phyloP scores from a whole-genome alignment of 1,284 basidiomycete genomes.

The Vanrija sp. region DNA sequence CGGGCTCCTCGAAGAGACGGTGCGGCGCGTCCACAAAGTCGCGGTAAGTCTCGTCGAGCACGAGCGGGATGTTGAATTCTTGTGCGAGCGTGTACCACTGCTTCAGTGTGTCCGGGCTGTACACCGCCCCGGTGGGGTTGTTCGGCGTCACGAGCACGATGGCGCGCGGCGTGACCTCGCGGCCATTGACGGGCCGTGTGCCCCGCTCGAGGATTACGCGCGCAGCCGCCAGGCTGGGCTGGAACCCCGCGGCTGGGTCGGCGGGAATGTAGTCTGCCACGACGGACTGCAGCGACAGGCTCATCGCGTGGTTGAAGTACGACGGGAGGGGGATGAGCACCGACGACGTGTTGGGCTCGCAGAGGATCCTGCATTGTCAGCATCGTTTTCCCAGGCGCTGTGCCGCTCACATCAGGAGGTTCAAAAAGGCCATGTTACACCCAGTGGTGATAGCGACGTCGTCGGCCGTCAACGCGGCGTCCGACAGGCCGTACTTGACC shows the following conservation, averaged over 20 bases:
- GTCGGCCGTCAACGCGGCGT: slow-evolving; percentile 1
- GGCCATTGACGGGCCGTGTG: not conserved
- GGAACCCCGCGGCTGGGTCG: slow-evolving; percentile 57
- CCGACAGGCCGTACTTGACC: slow-evolving; percentile 55
- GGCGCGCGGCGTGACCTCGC: slow-evolving; percentile 53
- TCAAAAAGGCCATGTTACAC: slow-evolving; percentile 50
- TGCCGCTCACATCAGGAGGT: slow-evolving; percentile 24
- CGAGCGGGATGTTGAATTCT: slow-evolving; percentile 62
- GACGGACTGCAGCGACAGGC: slow-evolving; percentile 63
- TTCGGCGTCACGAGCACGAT: slow-evolving; percentile 62
- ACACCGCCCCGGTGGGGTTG: slow-evolving; percentile 72
- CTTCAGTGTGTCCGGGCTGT: slow-evolving; percentile 59
- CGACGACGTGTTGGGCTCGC: slow-evolving; percentile 63
- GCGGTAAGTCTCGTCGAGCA: slow-evolving; percentile 85
- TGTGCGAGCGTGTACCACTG: slow-evolving; percentile 64
- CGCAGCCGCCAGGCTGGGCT: slow-evolving; percentile 53
- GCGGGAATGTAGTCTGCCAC: slow-evolving; percentile 62
- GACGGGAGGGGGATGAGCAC: slow-evolving; percentile 75
- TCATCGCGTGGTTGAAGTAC: slow-evolving; percentile 82
- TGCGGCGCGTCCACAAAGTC: slow-evolving; percentile 63
- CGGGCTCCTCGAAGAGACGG: slow-evolving; percentile 46
- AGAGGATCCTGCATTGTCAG: slow-evolving; percentile 53
- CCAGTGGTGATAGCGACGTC: slow-evolving; percentile 42
- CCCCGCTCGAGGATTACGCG: slow-evolving; percentile 21
- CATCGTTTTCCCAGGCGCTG: not conserved